Percentiles rank a stretch among this genome's conserved stretches.
Conservation (phyloP, 73 alveolate genomes). For the Paramecium octaurelia region DNA sequence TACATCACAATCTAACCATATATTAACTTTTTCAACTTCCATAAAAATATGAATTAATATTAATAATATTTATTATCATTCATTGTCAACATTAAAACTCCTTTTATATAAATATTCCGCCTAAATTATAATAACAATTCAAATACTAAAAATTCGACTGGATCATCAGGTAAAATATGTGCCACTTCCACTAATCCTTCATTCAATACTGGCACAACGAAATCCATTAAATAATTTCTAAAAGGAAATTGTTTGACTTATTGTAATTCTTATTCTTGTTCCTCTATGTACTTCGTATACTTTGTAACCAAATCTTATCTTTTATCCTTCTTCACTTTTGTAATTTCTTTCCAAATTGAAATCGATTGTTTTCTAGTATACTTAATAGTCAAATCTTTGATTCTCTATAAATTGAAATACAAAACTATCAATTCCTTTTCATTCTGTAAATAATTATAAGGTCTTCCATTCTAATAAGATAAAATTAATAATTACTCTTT, state of each 20-base stretch:
- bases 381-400: slow-evolving; percentile 17
- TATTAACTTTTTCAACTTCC: neutral
- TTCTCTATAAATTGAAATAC: neutral
- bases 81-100: slow-evolving; percentile 53
- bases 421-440: neutral
- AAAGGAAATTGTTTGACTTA: slow-evolving; percentile 59
- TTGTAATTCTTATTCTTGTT: slow-evolving; percentile 50
- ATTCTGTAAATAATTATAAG: slow-evolving; percentile 28
- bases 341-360: slow-evolving; percentile 74
- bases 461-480: slow-evolving; percentile 53
- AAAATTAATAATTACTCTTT: slow-evolving; percentile 46
- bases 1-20: slow-evolving; percentile 60
- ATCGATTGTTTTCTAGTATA: slow-evolving; percentile 47
- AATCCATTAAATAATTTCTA: slow-evolving; percentile 78
- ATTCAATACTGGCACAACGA: slow-evolving; percentile 76
- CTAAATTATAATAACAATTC: neutral
- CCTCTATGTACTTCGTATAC: slow-evolving; percentile 12
- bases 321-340: slow-evolving; percentile 74
- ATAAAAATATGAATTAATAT: neutral
- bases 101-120: slow-evolving; percentile 61
- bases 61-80: neutral
- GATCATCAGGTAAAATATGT: slow-evolving; percentile 79
- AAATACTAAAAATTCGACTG: slow-evolving; percentile 69
- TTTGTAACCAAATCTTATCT: slow-evolving; percentile 53
- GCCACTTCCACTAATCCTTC: slow-evolving; percentile 81